phyloP scores from a whole-genome alignment of 306 rosid species.

The Prunus padus region DNA sequence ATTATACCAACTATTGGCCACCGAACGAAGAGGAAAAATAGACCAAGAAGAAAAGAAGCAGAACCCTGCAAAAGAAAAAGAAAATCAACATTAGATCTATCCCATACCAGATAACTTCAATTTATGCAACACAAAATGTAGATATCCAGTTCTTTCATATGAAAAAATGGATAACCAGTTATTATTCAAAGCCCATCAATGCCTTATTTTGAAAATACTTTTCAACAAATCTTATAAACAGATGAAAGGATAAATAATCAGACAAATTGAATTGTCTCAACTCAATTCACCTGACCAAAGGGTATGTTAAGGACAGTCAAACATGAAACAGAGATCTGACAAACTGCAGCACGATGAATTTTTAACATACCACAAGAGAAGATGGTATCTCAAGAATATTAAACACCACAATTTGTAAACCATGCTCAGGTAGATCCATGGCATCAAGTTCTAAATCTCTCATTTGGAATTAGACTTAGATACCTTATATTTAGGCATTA shows the following conservation, averaged over 20 bases:
- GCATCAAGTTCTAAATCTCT: not conserved
- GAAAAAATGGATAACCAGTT: not conserved
- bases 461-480: not conserved
- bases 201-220: not conserved
- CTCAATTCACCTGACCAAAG: not conserved
- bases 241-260: not conserved
- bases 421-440: not conserved
- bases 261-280: not conserved
- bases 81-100: conserved; percentile 15
- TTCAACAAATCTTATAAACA: not conserved
- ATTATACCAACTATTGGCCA: conserved; percentile 86
- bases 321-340: not conserved
- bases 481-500: not conserved
- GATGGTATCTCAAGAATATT: not conserved
- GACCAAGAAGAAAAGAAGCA: conserved; percentile 81
- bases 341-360: not conserved
- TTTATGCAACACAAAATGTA: not conserved
- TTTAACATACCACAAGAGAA: not conserved
- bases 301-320: not conserved
- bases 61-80: conserved; percentile 63
- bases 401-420: not conserved
- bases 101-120: conserved; percentile 3
- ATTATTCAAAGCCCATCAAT: not conserved
- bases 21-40: conserved; percentile 84
- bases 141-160: not conserved